A percentile compares a stretch with the other conserved stretches of the same genome.
phyloP scores from a whole-genome alignment of 306 rosid genomes.

The Lupinus albus region DNA sequence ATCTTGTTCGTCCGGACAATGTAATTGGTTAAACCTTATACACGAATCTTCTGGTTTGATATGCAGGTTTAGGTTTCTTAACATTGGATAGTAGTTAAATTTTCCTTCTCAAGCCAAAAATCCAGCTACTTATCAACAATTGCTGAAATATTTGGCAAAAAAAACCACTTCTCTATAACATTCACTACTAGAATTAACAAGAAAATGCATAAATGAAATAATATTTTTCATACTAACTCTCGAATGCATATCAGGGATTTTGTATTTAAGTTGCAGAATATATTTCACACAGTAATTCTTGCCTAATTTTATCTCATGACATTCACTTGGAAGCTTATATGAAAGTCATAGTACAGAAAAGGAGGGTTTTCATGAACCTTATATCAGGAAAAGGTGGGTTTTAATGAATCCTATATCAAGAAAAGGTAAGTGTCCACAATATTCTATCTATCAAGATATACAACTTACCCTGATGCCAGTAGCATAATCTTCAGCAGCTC shows the following conservation, averaged over 20 bases:
- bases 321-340: slow-evolving; percentile 20
- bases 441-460: slow-evolving; percentile 32
- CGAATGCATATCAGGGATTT: not conserved
- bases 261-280: not conserved
- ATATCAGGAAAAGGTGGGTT: too few species aligned
- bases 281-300: not conserved
- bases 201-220: not conserved
- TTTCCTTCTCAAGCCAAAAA: not conserved
- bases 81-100: not conserved
- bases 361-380: too few species aligned
- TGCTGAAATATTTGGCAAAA: slow-evolving; percentile 3
- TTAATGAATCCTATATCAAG: too few species aligned
- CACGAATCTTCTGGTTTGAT: too few species aligned
- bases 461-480: slow-evolving; percentile 93
- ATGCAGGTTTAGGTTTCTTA: too few species aligned
- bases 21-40: too few species aligned
- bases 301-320: not conserved
- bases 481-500: slow-evolving; percentile 99
- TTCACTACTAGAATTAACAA: slow-evolving; percentile 3
- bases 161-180: not conserved
- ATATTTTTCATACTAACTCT: not conserved
- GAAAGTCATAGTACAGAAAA: not conserved
- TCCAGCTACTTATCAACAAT: not conserved
- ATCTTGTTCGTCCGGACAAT: too few species aligned
- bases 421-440: too few species aligned